Conservation (phyloP, 2,329 filamentous ascomycete species). For the Alternaria ventricosa region DNA sequence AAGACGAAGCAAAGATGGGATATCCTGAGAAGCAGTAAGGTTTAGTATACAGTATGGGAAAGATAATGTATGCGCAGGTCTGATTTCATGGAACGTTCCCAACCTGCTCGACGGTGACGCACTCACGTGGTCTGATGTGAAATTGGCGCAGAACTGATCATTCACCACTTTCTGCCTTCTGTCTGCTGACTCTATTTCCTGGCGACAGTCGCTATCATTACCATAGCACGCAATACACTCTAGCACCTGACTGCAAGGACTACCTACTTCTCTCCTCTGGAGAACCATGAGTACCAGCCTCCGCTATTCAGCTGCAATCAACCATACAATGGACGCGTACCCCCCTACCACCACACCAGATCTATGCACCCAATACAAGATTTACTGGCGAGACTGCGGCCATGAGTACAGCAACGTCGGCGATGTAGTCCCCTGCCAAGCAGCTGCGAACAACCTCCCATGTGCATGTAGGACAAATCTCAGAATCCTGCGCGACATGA, state of each 20-base stretch:
- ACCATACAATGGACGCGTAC: neutral
- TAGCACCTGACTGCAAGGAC: neutral
- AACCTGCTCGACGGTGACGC: neutral
- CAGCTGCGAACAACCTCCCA: neutral
- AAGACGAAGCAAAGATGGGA: slow-evolving; percentile 30
- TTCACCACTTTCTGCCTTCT: neutral
- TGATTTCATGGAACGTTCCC: neutral
- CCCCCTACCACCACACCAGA: neutral
- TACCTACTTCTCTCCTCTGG: neutral
- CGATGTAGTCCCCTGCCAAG: neutral
- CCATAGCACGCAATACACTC: neutral
- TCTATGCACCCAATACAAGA: neutral
- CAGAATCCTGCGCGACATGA: neutral
- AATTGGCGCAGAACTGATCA: neutral
- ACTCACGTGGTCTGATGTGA: neutral
- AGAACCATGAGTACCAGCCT: neutral
- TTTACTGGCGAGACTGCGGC: neutral
- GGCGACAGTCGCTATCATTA: neutral
- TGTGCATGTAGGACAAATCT: neutral
- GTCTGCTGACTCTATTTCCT: neutral
- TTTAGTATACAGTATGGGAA: neutral
- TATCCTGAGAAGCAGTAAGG: slow-evolving; percentile 25
- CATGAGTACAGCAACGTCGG: neutral
- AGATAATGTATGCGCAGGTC: neutral
- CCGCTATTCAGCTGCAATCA: neutral